Evolutionary conservation across 106 monocot genomes (phyloP), one percentile per base, ranked within the genome.

Genomic region (Dioscorea zingiberensis): DNA sequence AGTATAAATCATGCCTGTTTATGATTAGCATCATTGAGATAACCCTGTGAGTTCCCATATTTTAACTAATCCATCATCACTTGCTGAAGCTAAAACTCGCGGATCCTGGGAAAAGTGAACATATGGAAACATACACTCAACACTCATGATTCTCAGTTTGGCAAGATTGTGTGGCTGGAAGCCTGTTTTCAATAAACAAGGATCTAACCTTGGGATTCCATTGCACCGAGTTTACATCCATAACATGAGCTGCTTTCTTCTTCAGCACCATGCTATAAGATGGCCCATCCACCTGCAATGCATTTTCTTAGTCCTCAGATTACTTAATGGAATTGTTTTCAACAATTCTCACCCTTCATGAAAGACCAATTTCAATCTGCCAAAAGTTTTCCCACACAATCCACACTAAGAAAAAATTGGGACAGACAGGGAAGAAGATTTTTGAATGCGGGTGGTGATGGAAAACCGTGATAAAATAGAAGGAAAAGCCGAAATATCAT

Each of bases 191-290:
- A 45, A 22, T 2, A 11, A 19, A 23, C 2, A 32, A 17, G 17
- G 11, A 4, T 10, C 61, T 72, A 47, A 80, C 88, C 72, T 88
- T 74, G 27, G 75, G 72, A 63, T 65, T 75, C 88, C 88, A 88
- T 55, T 71, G 80, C 9, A 88, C 81, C 11, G 73, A 75, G 56
- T 88, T 88, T 30, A 88, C 71, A 75, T 88, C 88, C 84, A 88
- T 88, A 62, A 73, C 78, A 77, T 88, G 88, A 19, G 88, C 88
- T 57, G 84, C 84, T 58, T 84, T 78, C 71, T 81, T 87, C 80
- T 80, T 88, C 32, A 88, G 64, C 57, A 88, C 9, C 71, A 88
- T 48, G 58, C 26, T 84, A 63, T 75, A 84, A 12, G 78, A 81
- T 25, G 65, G 53, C n/a, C 66, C 78, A 71, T 78, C 73, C 62